Base-by-base conservation (phyloP, 2,329 filamentous ascomycete genomes). In the Mollisiaceae sp. region DNA sequence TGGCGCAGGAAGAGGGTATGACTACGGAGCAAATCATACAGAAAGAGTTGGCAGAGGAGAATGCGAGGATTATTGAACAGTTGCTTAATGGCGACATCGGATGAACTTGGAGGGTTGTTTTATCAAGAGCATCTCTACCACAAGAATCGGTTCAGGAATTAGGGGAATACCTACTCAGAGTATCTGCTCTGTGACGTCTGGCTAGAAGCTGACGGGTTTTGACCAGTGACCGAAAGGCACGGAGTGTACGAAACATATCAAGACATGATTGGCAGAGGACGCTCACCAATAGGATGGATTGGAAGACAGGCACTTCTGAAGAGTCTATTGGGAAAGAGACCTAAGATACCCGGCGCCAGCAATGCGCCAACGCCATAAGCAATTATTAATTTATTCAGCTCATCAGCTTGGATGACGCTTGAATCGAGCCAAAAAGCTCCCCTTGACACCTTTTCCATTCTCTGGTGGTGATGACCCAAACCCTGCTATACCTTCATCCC, bases 21-120 rank as follows among this genome's bases (percentile, higher is more conserved):
- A 77, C 81, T 32, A 74, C 78, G 8, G 76, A 77, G 8, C 76
- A 76, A 8, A 52, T 79, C 6, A 73, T 85, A 50, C 78, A 82
- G 67, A 78, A 80, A 66, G 80, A 85, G 68, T 73, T 82, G 18
- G 79, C 77, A 2, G 76, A 80, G 59, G 68, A 75, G 60, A 83
- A 87, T 65, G 78, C 79, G 4, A 79, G 80, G 69, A 75, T 83
- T 24, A 83, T 88, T 56, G 78, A 82, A 66, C 77, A 78, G 52
- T 75, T 88, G 47, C 75, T 87, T 65, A 77, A 80, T 50, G 79
- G 79, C 62, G 83, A 83, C 68, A 64, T 63, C n/a, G 50, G 50
- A 14, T 72, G 67, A 69, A 54, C 14, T 5, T 18, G 1, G 24
- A 18, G 11, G 2, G 5, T 27, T 1, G 8, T 15, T 18, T 14